These are phyloP conservation scores for Aureobasidium mangrovei DNA, from an alignment of 2,329 filamentous ascomycete species.

Conservation along the genomic window DNA sequence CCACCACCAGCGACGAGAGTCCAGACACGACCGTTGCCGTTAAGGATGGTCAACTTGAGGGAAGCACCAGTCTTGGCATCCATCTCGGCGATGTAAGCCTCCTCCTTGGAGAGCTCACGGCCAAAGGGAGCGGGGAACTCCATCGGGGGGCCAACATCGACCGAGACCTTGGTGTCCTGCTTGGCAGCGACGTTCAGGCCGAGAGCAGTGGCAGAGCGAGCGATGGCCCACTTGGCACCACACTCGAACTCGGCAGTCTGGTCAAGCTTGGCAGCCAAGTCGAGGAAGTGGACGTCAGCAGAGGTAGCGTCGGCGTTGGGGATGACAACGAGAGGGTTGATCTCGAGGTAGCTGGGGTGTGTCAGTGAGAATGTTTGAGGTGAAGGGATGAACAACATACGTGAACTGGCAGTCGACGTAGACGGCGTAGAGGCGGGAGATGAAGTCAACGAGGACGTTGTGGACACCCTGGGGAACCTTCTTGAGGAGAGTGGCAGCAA, in stretches of 20 bases:
- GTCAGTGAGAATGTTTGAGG: background rate
- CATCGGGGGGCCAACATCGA: constrained; percentile 95
- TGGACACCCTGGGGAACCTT: constrained; percentile 93
- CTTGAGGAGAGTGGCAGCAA: constrained; percentile 74
- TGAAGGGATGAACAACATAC: constrained; percentile 23
- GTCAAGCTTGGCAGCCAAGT: constrained; percentile 96
- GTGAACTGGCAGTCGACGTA: constrained; percentile 99
- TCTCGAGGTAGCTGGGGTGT: constrained; percentile 72
- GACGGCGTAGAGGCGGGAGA: constrained; percentile 93
- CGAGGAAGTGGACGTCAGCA: constrained; percentile 93
- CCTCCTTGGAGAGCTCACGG: constrained; percentile 96
- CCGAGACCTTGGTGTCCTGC: constrained; percentile 67
- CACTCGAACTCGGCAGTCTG: constrained; percentile 99
- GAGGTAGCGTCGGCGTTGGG: constrained; percentile 88
- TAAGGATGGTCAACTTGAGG: constrained; percentile 94
- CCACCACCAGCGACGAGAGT: constrained; percentile 97
- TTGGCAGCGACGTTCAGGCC: constrained; percentile 60
- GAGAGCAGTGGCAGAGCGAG: constrained; percentile 79
- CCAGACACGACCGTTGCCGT: constrained; percentile 87
- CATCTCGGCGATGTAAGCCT: constrained; percentile 97
- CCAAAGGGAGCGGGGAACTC: constrained; percentile 99
- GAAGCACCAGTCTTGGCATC: constrained; percentile 99
- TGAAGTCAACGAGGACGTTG: constrained; percentile 98
- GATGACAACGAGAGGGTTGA: constrained; percentile 97
- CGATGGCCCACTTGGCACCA: constrained; percentile 97